These are phyloP conservation scores for Candolleomyces eurysporus DNA, from an alignment of 768 basidiomycete genomes.

Conservation along the genomic window DNA sequence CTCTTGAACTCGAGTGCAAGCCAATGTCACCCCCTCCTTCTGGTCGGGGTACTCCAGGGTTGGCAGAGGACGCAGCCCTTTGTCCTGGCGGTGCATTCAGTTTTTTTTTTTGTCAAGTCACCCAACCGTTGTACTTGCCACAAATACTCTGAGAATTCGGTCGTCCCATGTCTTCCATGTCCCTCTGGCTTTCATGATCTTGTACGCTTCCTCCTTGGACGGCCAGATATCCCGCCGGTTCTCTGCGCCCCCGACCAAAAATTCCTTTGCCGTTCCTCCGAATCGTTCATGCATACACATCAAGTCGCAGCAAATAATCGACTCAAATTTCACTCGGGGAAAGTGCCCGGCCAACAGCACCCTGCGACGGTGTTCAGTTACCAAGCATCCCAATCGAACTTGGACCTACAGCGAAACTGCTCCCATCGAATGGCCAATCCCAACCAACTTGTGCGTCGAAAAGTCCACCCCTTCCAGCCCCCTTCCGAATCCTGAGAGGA, in stretches of 20 bases:
- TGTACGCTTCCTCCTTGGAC: constrained; percentile 46
- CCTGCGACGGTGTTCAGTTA: constrained; percentile 20
- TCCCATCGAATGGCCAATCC: constrained; percentile 58
- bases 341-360: constrained; percentile 41
- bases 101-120: neutral
- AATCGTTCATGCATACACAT: constrained; percentile 33
- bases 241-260: constrained; percentile 29
- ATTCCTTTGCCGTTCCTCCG: constrained; percentile 8
- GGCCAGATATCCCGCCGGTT: constrained; percentile 52
- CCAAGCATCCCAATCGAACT: neutral
- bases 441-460: constrained; percentile 42
- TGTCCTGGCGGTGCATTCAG: constrained; percentile 27
- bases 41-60: constrained; percentile 41
- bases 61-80: constrained; percentile 40
- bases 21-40: constrained; percentile 47
- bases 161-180: constrained; percentile 52
- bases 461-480: constrained; percentile 49
- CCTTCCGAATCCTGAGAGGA: constrained; percentile 45
- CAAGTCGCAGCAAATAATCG: constrained; percentile 44
- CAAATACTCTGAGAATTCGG: constrained; percentile 40
- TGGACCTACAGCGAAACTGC: constrained; percentile 40
- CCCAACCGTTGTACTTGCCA: constrained; percentile 26
- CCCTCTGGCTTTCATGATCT: constrained; percentile 31
- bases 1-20: constrained; percentile 46
- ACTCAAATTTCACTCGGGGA: constrained; percentile 35